Base-by-base conservation (phyloP, 257 asterid species). In the Thymus quinquecostatus region DNA sequence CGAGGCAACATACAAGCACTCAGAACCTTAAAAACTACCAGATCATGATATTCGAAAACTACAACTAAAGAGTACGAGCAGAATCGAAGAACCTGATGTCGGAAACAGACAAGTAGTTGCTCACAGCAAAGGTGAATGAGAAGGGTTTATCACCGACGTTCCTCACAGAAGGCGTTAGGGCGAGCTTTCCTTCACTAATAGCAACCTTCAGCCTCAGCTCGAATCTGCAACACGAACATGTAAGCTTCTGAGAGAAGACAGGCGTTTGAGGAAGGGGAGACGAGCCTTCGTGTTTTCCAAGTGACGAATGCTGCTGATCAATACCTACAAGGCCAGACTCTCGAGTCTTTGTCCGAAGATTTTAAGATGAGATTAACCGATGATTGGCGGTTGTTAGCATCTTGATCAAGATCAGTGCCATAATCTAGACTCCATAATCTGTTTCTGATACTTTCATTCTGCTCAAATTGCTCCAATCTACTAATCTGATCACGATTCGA, bases 171-270 rank as follows among this genome's bases (percentile, higher is more conserved):
- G 89, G 86, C 44, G 69, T 82, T 64, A 85, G 53, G 10, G 81
- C 76, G 66, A 87, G 87, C 76, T 85, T 85, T 29, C 84, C 83
- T 30, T 79, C 81, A 58, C 75, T 58, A 28, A 87, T 73, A 66
- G 89, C 78, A 58, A 87, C 78, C 63, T 75, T 83, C 4, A 87
- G 72, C 41, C 88, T 81, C 76, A 85, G 49, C 85, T 87, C 93
- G 57, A 81, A 87, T 75, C 93, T 87, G 78, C 79, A 63, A 45
- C 28, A 21, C 8, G 49, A n/a, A 8, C 41, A 10, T 11, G 34
- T 12, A 56, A 10, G 11, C 34, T 40, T 29, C 14, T 59, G 40
- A 69, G 57, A 47, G n/a, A 28, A 63, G 49, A 48, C 11, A 34
- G 28, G 30, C 6, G 12, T 58, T 36, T 12, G 21, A 36, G 8